Evolutionary conservation across 2,329 filamentous ascomycete genomes (phyloP).

Genomic region (Rhynchosporium graminicola): DNA sequence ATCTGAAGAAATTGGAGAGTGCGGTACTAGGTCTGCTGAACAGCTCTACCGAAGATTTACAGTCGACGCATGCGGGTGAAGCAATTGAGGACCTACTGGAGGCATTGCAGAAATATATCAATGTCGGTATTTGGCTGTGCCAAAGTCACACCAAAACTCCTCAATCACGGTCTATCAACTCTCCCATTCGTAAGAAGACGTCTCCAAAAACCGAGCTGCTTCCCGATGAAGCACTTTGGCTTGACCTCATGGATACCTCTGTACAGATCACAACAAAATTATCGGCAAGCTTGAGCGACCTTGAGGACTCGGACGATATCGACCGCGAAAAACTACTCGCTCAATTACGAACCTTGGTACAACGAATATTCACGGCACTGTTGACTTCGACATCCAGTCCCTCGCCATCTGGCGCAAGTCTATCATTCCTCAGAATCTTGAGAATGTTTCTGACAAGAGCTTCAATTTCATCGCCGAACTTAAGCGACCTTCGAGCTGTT

Average conservation of each 20-base stretch:
- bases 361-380: slow-evolving; percentile 86
- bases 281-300: slow-evolving; percentile 54
- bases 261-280: slow-evolving; percentile 66
- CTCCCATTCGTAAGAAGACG: slow-evolving; percentile 53
- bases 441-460: slow-evolving; percentile 85
- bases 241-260: slow-evolving; percentile 60
- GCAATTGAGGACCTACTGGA: slow-evolving; percentile 73
- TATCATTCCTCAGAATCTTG: slow-evolving; percentile 86
- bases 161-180: slow-evolving; percentile 41
- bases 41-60: slow-evolving; percentile 57
- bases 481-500: slow-evolving; percentile 83
- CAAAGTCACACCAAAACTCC: slow-evolving; percentile 75
- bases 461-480: slow-evolving; percentile 76
- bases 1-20: slow-evolving; percentile 77
- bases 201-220: slow-evolving; percentile 48
- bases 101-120: slow-evolving; percentile 82
- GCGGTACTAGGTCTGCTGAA: slow-evolving; percentile 73
- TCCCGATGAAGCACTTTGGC: slow-evolving; percentile 58
- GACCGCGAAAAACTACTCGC: slow-evolving; percentile 63
- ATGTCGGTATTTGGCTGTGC: slow-evolving; percentile 94
- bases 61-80: slow-evolving; percentile 57
- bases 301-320: slow-evolving; percentile 41
- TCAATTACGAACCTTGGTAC: slow-evolving; percentile 76
- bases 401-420: slow-evolving; percentile 47
- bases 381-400: slow-evolving; percentile 68